Evolutionary conservation across 345 rosid genomes (phyloP).

Genomic region (Arabis hirsuta): DNA sequence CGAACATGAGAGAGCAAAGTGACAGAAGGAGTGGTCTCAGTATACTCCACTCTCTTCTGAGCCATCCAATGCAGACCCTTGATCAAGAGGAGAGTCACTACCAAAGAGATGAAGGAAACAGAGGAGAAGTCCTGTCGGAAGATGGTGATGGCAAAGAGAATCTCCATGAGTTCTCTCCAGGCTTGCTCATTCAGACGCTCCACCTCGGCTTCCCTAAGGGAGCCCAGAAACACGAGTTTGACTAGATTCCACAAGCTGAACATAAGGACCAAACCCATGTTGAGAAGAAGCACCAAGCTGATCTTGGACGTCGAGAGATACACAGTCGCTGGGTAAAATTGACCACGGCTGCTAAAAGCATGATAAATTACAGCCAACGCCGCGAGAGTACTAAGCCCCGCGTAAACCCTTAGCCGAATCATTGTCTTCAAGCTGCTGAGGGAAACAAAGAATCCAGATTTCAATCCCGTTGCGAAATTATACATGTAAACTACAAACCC

Average conservation of each 20-base stretch:
- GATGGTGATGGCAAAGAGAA: slow-evolving; percentile 90
- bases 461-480: background rate
- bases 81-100: slow-evolving; percentile 71
- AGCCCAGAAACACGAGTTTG: slow-evolving; percentile 78
- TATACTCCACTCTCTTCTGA: slow-evolving; percentile 94
- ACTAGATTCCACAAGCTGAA: slow-evolving; percentile 76
- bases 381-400: slow-evolving; percentile 63
- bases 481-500: background rate
- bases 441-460: background rate
- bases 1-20: slow-evolving; percentile 67
- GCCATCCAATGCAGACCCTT: slow-evolving; percentile 96
- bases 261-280: slow-evolving; percentile 88
- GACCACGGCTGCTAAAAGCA: slow-evolving; percentile 81
- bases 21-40: slow-evolving; percentile 92
- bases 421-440: slow-evolving; percentile 41
- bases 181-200: slow-evolving; percentile 94
- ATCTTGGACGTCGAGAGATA: slow-evolving; percentile 88
- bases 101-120: slow-evolving; percentile 79
- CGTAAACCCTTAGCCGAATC: slow-evolving; percentile 83
- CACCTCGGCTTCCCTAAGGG: slow-evolving; percentile 93
- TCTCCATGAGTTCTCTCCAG: slow-evolving; percentile 95
- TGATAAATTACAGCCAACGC: slow-evolving; percentile 68
- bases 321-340: slow-evolving; percentile 90
- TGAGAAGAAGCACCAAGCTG: slow-evolving; percentile 74
- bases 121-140: slow-evolving; percentile 96